phyloP scores from a whole-genome alignment of 768 basidiomycete genomes.

The Amanita polypyramis region DNA sequence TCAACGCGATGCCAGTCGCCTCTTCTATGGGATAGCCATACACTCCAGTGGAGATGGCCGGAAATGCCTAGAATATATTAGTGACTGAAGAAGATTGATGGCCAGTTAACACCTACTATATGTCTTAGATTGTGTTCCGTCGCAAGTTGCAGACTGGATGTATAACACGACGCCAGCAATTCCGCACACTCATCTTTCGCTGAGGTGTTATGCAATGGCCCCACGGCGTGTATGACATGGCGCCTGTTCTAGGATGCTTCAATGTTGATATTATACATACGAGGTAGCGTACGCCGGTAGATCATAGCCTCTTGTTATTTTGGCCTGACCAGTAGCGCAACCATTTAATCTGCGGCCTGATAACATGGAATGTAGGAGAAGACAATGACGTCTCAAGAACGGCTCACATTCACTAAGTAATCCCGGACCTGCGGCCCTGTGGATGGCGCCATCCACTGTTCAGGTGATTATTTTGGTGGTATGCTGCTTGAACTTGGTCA shows the following conservation, averaged over 20 bases:
- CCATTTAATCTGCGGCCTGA: slow-evolving; percentile 56
- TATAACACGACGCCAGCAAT: slow-evolving; percentile 62
- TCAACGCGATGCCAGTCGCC: slow-evolving; percentile 63
- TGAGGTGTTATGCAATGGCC: slow-evolving; percentile 48
- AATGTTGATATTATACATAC: neutral
- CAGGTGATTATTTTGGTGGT: neutral
- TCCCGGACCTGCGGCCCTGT: slow-evolving; percentile 57
- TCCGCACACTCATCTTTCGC: slow-evolving; percentile 33
- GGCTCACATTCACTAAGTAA: slow-evolving; percentile 61
- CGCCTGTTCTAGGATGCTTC: slow-evolving; percentile 27
- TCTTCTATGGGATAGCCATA: slow-evolving; percentile 70
- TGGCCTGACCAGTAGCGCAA: slow-evolving; percentile 62
- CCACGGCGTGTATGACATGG: slow-evolving; percentile 74
- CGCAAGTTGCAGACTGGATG: slow-evolving; percentile 50
- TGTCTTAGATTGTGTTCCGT: slow-evolving; percentile 48
- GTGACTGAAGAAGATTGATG: neutral
- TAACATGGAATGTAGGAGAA: neutral
- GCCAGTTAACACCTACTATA: slow-evolving; percentile 35
- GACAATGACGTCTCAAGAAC: neutral
- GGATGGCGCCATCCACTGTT: slow-evolving; percentile 64
- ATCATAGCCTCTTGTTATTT: slow-evolving; percentile 69
- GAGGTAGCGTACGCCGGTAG: slow-evolving; percentile 56
- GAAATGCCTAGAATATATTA: slow-evolving; percentile 49
- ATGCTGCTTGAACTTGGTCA: neutral
- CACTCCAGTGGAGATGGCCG: slow-evolving; percentile 69